Base-by-base conservation (phyloP, 768 basidiomycete genomes). In the Cubamyces sp. region DNA sequence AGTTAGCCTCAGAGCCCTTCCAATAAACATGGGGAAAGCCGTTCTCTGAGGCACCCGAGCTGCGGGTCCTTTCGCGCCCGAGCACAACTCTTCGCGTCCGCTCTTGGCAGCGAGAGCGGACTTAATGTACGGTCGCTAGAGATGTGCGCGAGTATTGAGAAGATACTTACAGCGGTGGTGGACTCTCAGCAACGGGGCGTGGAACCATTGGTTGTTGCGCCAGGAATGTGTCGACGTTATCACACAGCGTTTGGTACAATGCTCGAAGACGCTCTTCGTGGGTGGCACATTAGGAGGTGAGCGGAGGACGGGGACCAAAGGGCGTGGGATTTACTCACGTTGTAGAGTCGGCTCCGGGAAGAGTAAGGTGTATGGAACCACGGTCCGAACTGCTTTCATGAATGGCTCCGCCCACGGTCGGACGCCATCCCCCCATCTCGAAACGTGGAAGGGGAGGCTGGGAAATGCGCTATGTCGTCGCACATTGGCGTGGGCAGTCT, bases 401-500 rank as follows among this genome's bases (percentile, higher is more conserved):
- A 61, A 70, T 0, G 67, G 59, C 8, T 62, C 60, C 12, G 57
- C 62, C 64, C 64, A 67, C 11, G 59, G 41, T n/a, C 52, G 30
- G 28, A 64, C 19, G 1, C 39, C 19, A 2, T 53, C 43, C 3
- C 62, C 52, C n/a, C 26, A 60, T 30, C 57, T 47, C 26, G 62
- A 62, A 21, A 68, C 54, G 34, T 66, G 62, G 42, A 68, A 70
- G 5, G 61, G 63, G 19, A 39, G 40, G 34, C 40, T 34, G 14
- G 50, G 25, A 23, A 8, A 23, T 12, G 45, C 34, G 19, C 62
- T 62, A 4, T 48, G 34, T 14, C 58, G 52, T 3, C 64, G 57
- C 15, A 70, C 60, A n/a, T 56, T 67, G 0, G 39, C 55, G 16
- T 65, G 62, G 5, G 69, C 69, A 5, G 61, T 65, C 69, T 70